Evolutionary conservation across 176 grass and related monocot genomes (phyloP).

Genomic region (Ensete glaucum): DNA sequence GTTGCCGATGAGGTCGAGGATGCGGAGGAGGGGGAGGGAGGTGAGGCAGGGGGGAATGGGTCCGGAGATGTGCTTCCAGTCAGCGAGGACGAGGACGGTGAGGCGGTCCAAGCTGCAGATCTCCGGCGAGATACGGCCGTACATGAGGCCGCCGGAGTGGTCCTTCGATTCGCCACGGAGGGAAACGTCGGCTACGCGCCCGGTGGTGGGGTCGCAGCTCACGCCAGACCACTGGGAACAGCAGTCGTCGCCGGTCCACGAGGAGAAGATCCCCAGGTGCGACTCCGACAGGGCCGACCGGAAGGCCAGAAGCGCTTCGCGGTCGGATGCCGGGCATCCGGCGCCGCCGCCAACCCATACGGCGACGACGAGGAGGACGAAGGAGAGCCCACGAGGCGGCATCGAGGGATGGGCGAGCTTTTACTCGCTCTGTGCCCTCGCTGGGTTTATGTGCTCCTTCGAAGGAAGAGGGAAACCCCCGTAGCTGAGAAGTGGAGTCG

Average conservation of each 20-base stretch:
- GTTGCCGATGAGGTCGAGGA: conserved; percentile 80
- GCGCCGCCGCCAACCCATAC: not conserved
- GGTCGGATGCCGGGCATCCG: not conserved
- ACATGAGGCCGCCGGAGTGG: conserved; percentile 69
- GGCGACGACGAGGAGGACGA: not conserved
- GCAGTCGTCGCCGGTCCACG: conserved; percentile 38
- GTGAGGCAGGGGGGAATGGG: conserved; percentile 62
- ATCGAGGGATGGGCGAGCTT: not conserved
- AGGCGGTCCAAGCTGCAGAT: conserved; percentile 64
- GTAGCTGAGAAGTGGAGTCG: too few species aligned
- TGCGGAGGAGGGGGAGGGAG: conserved; percentile 52
- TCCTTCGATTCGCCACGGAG: conserved; percentile 88
- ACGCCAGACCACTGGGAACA: conserved; percentile 85
- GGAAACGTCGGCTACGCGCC: conserved; percentile 58
- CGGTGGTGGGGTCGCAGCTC: conserved; percentile 59
- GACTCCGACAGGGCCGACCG: conserved; percentile 10
- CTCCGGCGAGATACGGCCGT: conserved; percentile 59
- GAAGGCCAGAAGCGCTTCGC: conserved; percentile 11
- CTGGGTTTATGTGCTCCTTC: not conserved
- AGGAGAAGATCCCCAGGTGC: conserved; percentile 8
- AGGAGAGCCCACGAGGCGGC: not conserved
- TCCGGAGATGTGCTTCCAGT: conserved; percentile 92
- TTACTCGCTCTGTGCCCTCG: not conserved
- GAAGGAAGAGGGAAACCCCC: too few species aligned
- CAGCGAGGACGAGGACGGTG: conserved; percentile 62